phyloP scores from a whole-genome alignment of 1,139 yeast genomes.

The Yamadazyma atlantica region DNA sequence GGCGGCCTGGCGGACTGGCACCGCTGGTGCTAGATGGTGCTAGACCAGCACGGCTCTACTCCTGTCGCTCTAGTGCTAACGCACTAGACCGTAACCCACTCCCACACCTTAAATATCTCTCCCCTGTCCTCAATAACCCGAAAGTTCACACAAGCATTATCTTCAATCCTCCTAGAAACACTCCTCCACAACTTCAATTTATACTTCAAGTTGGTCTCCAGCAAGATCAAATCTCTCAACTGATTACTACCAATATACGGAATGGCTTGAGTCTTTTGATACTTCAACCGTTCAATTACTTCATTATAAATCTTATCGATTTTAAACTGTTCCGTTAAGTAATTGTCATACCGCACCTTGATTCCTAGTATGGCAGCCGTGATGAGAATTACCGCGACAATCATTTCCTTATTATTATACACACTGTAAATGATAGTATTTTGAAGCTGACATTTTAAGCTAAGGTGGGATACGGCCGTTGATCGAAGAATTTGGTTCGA shows the following conservation, averaged over 20 bases:
- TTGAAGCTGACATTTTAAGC: slow-evolving; percentile 59
- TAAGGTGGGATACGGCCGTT: slow-evolving; percentile 65
- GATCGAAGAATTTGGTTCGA: slow-evolving; percentile 63
- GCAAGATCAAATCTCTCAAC: slow-evolving; percentile 67
- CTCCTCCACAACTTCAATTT: slow-evolving; percentile 59
- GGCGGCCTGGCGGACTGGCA: too few relatives aligned
- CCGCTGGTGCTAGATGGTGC: too few relatives aligned
- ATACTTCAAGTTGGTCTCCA: slow-evolving; percentile 44
- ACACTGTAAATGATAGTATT: slow-evolving; percentile 54
- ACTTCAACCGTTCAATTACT: slow-evolving; percentile 47
- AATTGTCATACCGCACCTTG: slow-evolving; percentile 34
- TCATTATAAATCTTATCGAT: slow-evolving; percentile 40
- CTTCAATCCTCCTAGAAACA: slow-evolving; percentile 63
- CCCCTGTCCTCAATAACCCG: slow-evolving; percentile 75
- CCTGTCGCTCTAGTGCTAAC: too few relatives aligned
- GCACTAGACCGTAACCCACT: too few relatives aligned
- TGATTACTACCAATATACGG: slow-evolving; percentile 70
- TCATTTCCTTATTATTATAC: slow-evolving; percentile 36
- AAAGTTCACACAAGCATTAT: slow-evolving; percentile 60
- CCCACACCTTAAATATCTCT: slow-evolving; percentile 87
- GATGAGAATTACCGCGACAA: slow-evolving; percentile 27
- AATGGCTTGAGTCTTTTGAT: slow-evolving; percentile 31
- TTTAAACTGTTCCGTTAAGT: slow-evolving; percentile 28
- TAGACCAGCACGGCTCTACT: too few relatives aligned
- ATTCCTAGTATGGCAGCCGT: slow-evolving; percentile 21